A percentile compares a stretch with the other conserved stretches of the same genome.
Conservation (phyloP, 148 eudicot genomes). For the Dianthus caryophyllus region DNA sequence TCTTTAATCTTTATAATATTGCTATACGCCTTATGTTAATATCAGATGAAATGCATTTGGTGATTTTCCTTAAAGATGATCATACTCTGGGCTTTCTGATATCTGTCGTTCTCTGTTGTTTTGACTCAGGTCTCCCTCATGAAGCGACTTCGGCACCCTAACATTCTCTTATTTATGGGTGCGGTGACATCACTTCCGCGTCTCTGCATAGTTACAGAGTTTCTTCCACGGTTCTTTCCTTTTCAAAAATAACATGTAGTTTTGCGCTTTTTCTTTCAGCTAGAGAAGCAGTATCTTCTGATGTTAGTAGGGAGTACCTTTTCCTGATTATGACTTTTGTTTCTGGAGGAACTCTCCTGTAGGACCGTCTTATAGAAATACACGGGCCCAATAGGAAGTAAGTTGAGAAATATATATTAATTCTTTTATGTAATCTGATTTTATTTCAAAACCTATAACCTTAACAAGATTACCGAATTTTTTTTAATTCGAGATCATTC, state of each 20-base stretch:
- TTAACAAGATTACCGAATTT: too few relatives aligned
- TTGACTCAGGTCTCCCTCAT: slow-evolving; percentile 75
- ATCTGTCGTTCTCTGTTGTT: not conserved
- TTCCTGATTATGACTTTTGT: not conserved
- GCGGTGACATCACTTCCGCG: slow-evolving; percentile 93
- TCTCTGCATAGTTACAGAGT: slow-evolving; percentile 90
- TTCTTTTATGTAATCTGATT: too few relatives aligned
- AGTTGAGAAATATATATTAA: too few relatives aligned
- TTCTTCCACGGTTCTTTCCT: slow-evolving; percentile 77
- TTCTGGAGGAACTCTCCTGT: too few relatives aligned
- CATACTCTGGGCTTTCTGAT: not conserved
- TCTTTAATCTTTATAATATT: slow-evolving; percentile 7
- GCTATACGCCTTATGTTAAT: not conserved
- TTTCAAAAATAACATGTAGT: not conserved
- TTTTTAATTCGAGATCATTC: too few relatives aligned
- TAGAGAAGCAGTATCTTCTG: not conserved
- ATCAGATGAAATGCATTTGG: not conserved
- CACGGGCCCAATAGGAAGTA: too few relatives aligned
- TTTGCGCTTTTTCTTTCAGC: not conserved
- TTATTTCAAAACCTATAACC: too few relatives aligned
- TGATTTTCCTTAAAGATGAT: not conserved
- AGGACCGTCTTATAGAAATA: too few relatives aligned
- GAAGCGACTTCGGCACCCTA: slow-evolving; percentile 98
- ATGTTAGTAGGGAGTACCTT: not conserved
- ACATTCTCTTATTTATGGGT: slow-evolving; percentile 94